Conservation (phyloP, 306 rosid species). For the Glycine tomentella region DNA sequence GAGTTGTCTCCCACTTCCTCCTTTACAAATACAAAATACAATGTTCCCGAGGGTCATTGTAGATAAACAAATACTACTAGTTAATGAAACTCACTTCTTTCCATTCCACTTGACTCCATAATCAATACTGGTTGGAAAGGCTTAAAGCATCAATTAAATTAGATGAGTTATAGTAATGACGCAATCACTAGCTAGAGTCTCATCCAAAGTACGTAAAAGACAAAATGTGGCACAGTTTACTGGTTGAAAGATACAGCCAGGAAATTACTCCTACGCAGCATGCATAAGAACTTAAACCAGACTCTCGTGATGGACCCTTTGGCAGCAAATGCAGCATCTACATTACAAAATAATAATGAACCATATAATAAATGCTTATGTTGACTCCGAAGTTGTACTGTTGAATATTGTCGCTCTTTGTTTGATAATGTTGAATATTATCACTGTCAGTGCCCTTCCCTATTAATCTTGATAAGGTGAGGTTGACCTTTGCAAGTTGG, state of each 20-base stretch:
- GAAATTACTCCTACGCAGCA: constrained; percentile 11
- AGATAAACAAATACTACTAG: not conserved
- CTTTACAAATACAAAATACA: not conserved
- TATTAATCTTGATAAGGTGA: constrained; percentile 34
- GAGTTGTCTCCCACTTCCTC: constrained; percentile 42
- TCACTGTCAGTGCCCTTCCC: constrained; percentile 39
- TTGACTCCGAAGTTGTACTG: constrained; percentile 44
- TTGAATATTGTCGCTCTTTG: not conserved
- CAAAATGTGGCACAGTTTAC: not conserved
- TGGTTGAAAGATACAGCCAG: constrained; percentile 14
- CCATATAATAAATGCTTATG: constrained; percentile 40
- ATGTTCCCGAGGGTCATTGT: constrained; percentile 41
- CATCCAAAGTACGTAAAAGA: not conserved
- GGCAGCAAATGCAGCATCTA: constrained; percentile 5
- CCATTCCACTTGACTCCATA: constrained; percentile 3
- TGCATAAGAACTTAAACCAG: constrained; percentile 2
- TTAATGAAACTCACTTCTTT: constrained; percentile 7
- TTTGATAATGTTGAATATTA: not conserved
- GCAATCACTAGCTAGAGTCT: not conserved
- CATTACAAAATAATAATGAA: constrained; percentile 24
- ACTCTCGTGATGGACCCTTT: constrained; percentile 33
- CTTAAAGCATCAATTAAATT: not conserved
- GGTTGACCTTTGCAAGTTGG: constrained; percentile 18
- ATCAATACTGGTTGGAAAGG: not conserved
- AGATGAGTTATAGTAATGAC: not conserved